Percentiles rank a stretch among this genome's conserved stretches.
These are phyloP conservation scores for Oxalis stricta DNA, from an alignment of 441 rosid genomes.

Conservation along the genomic window DNA sequence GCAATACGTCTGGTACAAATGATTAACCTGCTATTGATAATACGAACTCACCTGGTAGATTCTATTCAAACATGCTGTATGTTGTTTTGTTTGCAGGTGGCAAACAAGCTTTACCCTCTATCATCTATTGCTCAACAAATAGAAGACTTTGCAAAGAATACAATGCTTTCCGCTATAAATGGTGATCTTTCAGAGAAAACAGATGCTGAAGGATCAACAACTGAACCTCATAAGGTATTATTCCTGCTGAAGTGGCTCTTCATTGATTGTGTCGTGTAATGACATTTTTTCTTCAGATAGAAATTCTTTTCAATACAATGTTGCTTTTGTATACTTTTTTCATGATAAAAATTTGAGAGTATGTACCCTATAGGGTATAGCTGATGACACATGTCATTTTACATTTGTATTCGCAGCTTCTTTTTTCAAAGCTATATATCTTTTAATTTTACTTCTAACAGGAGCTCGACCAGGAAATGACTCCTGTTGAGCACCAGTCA, in stretches of 20 bases:
- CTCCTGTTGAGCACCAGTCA: constrained; percentile 29
- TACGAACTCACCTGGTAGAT: constrained; percentile 8
- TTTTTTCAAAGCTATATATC: not conserved
- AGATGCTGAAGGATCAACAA: constrained; percentile 32
- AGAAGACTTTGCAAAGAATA: constrained; percentile 79
- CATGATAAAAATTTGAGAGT: too few species aligned
- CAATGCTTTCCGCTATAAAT: constrained; percentile 41
- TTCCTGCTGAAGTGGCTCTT: too few species aligned
- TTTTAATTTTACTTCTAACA: constrained; percentile 15
- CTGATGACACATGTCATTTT: not conserved
- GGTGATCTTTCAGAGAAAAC: constrained; percentile 25
- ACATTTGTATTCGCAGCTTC: not conserved
- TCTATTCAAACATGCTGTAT: constrained; percentile 10
- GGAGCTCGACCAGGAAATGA: constrained; percentile 45
- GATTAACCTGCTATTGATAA: constrained; percentile 14
- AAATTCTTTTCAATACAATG: not conserved
- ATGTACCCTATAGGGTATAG: too few species aligned
- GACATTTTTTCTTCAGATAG: not conserved
- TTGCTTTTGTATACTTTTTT: too few species aligned
- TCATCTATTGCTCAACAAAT: constrained; percentile 64
- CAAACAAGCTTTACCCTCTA: constrained; percentile 88
- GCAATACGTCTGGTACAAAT: constrained; percentile 84
- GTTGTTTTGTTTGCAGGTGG: constrained; percentile 53
- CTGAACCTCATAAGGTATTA: constrained; percentile 49
- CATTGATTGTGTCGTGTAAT: too few species aligned